Evolutionary conservation across 2,329 filamentous ascomycete species (phyloP).

Genomic region (Penicillium sp.): DNA sequence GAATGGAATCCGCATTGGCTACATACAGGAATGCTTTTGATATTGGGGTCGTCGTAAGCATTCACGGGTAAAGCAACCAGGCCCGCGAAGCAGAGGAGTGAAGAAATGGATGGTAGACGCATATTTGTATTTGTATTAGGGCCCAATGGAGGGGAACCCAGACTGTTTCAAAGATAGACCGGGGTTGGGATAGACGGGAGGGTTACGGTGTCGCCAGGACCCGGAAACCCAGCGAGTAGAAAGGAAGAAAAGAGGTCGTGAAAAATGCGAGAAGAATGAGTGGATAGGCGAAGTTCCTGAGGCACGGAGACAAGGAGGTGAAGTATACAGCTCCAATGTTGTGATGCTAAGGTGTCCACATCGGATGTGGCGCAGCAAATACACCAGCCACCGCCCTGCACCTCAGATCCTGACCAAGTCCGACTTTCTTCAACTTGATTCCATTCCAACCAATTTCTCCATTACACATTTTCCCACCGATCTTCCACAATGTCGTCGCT

Average conservation of each 20-base stretch:
- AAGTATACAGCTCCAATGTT: constrained; percentile 11
- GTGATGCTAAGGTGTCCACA: constrained; percentile 22
- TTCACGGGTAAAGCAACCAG: constrained; percentile 33
- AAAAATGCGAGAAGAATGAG: constrained; percentile 10
- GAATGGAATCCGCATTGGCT: constrained; percentile 5
- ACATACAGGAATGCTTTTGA: constrained; percentile 66
- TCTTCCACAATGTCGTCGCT: constrained; percentile 36
- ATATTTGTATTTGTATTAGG: constrained; percentile 24
- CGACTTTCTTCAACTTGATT: constrained; percentile 5
- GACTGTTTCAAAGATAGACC: constrained; percentile 22
- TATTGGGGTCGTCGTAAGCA: constrained; percentile 52
- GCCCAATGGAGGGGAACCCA: constrained; percentile 16
- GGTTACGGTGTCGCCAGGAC: constrained; percentile 27
- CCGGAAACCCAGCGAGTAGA: constrained; percentile 15
- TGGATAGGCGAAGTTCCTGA: constrained; percentile 9
- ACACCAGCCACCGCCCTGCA: constrained; percentile 9
- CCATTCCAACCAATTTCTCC: background rate
- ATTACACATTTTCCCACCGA: background rate
- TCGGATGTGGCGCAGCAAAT: constrained; percentile 12
- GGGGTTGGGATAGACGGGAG: constrained; percentile 15
- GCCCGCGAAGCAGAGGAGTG: constrained; percentile 37
- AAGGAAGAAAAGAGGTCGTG: background rate
- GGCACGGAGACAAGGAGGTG: constrained; percentile 4
- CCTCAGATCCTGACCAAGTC: constrained; percentile 11
- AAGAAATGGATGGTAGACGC: constrained; percentile 37